Base-by-base conservation (phyloP, 352 stramenopile genomes). In the Thalassiosira mediterranea region DNA sequence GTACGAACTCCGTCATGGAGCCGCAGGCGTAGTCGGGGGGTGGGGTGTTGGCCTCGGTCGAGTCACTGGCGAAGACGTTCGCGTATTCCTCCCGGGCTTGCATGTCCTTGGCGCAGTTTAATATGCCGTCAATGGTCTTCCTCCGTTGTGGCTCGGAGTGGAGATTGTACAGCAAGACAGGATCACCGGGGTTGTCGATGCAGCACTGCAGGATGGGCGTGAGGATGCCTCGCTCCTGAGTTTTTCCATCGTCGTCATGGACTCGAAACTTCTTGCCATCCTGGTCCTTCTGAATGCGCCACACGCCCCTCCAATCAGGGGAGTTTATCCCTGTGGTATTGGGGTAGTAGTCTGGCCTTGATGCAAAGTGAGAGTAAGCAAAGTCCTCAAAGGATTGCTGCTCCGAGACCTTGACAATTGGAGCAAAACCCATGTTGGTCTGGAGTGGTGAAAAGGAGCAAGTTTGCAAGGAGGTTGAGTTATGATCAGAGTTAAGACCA, bases 371-470 rank as follows among this genome's bases (percentile, higher is more conserved):
- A 11, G 54, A 32, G 26, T 75, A 69, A 21, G 65, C 65, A 61
- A 68, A 68, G 32, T 49, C 40, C 40, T 75, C 32, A 7, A 13
- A 57, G 4, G 54, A 25, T 51, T 58, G 65, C 34, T 62, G 15
- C 46, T 68, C 54, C 15, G 19, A 25, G 1, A 38, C 10, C 40
- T 60, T 2, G 11, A 75, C 53, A 17, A 75, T 52, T 15, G 65
- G 65, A n/a, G 58, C 65, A 32, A 75, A 75, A 8, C 65, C 65
- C 65, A 75, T 75, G 28, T 38, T n/a, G n/a, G n/a, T n/a, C n/a
- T n/a, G n/a, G n/a, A n/a, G n/a, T n/a, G n/a, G n/a, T n/a, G n/a
- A n/a, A n/a, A n/a, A n/a, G n/a, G n/a, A n/a, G n/a, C n/a, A n/a
- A n/a, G n/a, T n/a, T n/a, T n/a, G n/a, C n/a, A n/a, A n/a, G n/a